These are phyloP conservation scores for Spathaspora hagerdaliae DNA, from an alignment of 805 yeast species.

Conservation along the genomic window DNA sequence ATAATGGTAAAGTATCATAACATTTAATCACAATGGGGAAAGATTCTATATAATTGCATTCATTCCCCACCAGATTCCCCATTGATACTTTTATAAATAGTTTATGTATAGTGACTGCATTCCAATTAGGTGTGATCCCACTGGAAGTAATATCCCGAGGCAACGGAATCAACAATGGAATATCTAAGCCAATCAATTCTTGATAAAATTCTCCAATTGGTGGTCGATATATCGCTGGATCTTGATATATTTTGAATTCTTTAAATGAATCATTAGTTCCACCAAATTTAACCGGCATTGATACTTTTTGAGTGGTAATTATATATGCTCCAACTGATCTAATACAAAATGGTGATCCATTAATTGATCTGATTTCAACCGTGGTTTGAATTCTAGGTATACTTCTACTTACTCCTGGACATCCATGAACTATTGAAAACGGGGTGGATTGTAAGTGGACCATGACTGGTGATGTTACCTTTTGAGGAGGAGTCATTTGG, in stretches of 20 bases:
- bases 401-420: conserved; percentile 65
- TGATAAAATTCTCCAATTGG: conserved; percentile 36
- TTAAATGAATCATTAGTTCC: conserved; percentile 33
- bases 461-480: conserved; percentile 21
- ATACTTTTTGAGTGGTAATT: conserved; percentile 47
- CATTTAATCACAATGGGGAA: conserved; percentile 54
- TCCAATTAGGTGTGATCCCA: conserved; percentile 44
- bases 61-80: conserved; percentile 29
- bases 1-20: conserved; percentile 55
- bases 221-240: conserved; percentile 33
- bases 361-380: conserved; percentile 49
- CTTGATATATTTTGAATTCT: conserved; percentile 30
- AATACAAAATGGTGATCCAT: conserved; percentile 44
- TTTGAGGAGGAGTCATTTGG: neutral
- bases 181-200: conserved; percentile 49
- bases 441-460: conserved; percentile 47
- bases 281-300: conserved; percentile 30
- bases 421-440: conserved; percentile 53
- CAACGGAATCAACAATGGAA: conserved; percentile 56
- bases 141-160: conserved; percentile 53
- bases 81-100: conserved; percentile 36
- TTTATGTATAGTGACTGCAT: conserved; percentile 44
- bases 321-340: conserved; percentile 47
- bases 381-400: conserved; percentile 57
- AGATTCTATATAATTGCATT: conserved; percentile 22